Conservation (phyloP, 768 basidiomycete species). For the Leccinum disarticulatum region DNA sequence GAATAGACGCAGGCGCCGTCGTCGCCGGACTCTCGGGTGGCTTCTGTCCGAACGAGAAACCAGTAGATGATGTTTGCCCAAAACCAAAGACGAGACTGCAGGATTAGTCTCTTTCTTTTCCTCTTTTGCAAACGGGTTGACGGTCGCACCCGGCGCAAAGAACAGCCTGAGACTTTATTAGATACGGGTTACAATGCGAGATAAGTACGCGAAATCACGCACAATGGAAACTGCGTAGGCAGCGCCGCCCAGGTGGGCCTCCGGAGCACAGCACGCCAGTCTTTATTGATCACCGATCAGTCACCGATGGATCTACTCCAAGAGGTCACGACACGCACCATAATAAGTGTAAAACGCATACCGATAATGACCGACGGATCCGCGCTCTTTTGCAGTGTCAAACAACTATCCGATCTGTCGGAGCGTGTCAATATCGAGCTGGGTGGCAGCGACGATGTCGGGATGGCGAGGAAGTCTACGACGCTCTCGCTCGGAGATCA, state of each 20-base stretch:
- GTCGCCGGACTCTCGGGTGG: slow-evolving; percentile 39
- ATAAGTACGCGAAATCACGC: slow-evolving; percentile 31
- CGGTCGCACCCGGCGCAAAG: slow-evolving; percentile 42
- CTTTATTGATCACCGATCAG: background rate
- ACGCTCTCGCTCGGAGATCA: background rate
- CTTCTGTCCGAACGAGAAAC: slow-evolving; percentile 50
- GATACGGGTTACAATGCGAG: slow-evolving; percentile 14
- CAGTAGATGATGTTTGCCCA: slow-evolving; percentile 40
- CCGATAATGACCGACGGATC: slow-evolving; percentile 48
- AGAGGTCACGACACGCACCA: slow-evolving; percentile 43
- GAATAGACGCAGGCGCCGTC: slow-evolving; percentile 37
- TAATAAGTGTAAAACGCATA: slow-evolving; percentile 83
- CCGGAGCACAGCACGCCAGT: slow-evolving; percentile 60
- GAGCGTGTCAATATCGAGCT: slow-evolving; percentile 58
- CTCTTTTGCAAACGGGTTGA: slow-evolving; percentile 53
- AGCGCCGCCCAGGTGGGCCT: slow-evolving; percentile 74
- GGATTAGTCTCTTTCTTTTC: slow-evolving; percentile 45
- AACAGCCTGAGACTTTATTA: slow-evolving; percentile 53
- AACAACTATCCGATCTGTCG: slow-evolving; percentile 83
- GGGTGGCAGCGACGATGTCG: slow-evolving; percentile 62
- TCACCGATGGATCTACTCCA: background rate
- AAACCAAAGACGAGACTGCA: slow-evolving; percentile 46
- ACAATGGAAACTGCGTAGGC: slow-evolving; percentile 93
- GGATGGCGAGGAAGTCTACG: slow-evolving; percentile 78
- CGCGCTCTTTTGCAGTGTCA: slow-evolving; percentile 45